These are phyloP conservation scores for Conidiobolus incongruus DNA, from an alignment of 371 early-diverging fungal species.

Conservation along the genomic window DNA sequence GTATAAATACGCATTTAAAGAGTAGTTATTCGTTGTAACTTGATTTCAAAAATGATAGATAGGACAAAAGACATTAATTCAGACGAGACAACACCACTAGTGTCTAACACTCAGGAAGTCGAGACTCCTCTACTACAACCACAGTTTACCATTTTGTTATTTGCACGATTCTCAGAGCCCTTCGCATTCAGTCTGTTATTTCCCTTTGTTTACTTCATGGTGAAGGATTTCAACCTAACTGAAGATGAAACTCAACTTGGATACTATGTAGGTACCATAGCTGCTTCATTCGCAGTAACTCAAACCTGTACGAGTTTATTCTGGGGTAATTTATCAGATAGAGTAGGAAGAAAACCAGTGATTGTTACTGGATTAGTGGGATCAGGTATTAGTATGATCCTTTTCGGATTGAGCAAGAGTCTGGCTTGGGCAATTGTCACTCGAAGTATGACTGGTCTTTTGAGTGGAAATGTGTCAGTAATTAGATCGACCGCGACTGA, in stretches of 20 bases:
- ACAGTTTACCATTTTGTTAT: conserved; percentile 27
- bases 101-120: no score
- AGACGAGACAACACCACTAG: no score
- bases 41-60: no score
- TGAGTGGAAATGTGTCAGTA: conserved; percentile 66
- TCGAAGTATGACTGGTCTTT: conserved; percentile 43
- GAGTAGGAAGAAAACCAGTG: conserved; percentile 56
- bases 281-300: conserved; percentile 31
- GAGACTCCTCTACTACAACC: conserved; percentile 25
- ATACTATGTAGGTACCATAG: conserved; percentile 36
- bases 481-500: conserved; percentile 69
- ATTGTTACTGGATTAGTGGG: conserved; percentile 53
- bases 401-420: conserved; percentile 50
- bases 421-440: conserved; percentile 36
- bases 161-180: conserved; percentile 33
- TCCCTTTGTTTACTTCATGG: conserved; percentile 36
- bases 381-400: conserved; percentile 33
- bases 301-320: no score
- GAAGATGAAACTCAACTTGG: conserved; percentile 28
- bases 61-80: no score
- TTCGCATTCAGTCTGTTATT: conserved; percentile 29
- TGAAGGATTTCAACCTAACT: conserved; percentile 26
- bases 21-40: no score
- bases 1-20: no score
- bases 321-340: conserved; percentile 29